These are phyloP conservation scores for Tuber brumale DNA, from an alignment of 495 filamentous ascomycete genomes.

Conservation along the genomic window DNA sequence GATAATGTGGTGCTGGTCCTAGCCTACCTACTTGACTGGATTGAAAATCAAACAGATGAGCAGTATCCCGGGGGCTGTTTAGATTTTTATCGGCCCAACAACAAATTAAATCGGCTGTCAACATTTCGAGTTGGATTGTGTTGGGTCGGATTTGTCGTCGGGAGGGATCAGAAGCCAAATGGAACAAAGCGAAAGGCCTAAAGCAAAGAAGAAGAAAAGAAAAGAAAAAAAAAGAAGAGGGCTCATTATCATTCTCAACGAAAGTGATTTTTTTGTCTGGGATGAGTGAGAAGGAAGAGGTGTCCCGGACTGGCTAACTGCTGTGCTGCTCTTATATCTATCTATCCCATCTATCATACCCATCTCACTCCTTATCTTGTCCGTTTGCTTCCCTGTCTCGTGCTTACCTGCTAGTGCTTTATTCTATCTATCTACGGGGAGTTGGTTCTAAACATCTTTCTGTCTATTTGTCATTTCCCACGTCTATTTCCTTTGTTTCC, in stretches of 20 bases:
- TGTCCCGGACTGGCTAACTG: background rate
- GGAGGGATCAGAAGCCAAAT: background rate
- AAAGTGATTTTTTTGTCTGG: background rate
- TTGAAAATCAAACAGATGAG: background rate
- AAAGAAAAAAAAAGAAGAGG: background rate
- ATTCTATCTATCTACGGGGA: background rate
- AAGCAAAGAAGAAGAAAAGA: background rate
- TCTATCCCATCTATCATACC: background rate
- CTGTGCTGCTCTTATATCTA: background rate
- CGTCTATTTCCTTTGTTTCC: background rate
- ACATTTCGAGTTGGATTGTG: background rate
- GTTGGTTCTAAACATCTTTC: background rate
- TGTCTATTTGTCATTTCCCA: background rate
- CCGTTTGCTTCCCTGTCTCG: background rate
- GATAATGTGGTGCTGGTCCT: background rate
- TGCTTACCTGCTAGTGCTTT: background rate
- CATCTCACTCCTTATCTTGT: background rate
- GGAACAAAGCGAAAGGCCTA: background rate
- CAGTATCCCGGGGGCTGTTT: background rate
- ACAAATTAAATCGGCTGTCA: background rate
- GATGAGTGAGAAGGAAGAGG: background rate
- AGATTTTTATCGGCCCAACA: background rate
- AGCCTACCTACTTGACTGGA: background rate
- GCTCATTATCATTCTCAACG: background rate
- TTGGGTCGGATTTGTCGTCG: background rate